A percentile compares a stretch with the other conserved stretches of the same genome.
These are phyloP conservation scores for Coniochaeta ligniaria DNA, from an alignment of 2,329 filamentous ascomycete species.

Conservation along the genomic window DNA sequence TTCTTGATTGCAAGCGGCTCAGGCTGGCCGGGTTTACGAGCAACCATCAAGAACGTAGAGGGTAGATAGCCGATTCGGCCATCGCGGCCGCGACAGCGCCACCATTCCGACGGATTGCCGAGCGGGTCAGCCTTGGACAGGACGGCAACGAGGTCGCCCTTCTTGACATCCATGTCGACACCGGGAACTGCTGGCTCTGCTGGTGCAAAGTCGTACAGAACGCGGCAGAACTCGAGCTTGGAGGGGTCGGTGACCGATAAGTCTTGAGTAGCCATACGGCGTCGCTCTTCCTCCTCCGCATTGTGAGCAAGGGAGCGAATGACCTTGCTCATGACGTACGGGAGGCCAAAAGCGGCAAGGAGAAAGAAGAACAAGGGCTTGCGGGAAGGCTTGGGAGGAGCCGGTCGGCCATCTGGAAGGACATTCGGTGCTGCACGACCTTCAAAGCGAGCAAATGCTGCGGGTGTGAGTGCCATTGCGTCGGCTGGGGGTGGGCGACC, in stretches of 20 bases:
- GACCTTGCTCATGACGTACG: constrained; percentile 94
- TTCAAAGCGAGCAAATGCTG: constrained; percentile 85
- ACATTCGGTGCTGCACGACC: constrained; percentile 50
- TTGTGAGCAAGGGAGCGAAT: constrained; percentile 78
- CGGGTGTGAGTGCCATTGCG: constrained; percentile 78
- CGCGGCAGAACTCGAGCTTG: constrained; percentile 93
- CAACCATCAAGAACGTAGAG: constrained; percentile 63
- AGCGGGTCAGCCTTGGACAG: constrained; percentile 87
- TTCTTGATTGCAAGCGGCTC: constrained; percentile 41
- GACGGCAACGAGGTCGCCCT: constrained; percentile 92
- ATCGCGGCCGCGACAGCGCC: constrained; percentile 86
- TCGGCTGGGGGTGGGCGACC: constrained; percentile 86
- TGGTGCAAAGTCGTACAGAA: constrained; percentile 89
- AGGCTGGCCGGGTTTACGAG: constrained; percentile 11
- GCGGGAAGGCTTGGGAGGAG: constrained; percentile 68
- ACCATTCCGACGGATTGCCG: constrained; percentile 93
- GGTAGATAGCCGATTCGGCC: constrained; percentile 89
- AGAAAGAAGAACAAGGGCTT: constrained; percentile 97
- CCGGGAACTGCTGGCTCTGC: constrained; percentile 55
- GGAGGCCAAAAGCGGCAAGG: constrained; percentile 86
- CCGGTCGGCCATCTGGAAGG: constrained; percentile 49
- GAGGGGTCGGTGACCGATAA: constrained; percentile 66
- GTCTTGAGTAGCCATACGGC: constrained; percentile 34
- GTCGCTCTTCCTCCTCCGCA: constrained; percentile 69
- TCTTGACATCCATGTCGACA: constrained; percentile 85